Evolutionary conservation across 305 asterid species (phyloP).

Genomic region (Andrographis paniculata): DNA sequence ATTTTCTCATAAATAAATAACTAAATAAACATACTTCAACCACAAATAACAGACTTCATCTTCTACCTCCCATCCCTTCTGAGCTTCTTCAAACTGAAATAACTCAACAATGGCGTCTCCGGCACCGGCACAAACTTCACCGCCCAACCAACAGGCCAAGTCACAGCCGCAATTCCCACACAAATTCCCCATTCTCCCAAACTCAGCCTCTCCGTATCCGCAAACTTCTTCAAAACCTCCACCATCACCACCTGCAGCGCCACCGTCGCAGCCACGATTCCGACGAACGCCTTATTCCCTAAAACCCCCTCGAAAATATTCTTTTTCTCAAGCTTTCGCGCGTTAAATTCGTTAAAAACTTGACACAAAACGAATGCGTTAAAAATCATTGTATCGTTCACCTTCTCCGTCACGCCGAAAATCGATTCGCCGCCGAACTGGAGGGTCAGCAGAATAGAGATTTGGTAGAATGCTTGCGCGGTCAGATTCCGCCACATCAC

Average conservation of each 20-base stretch:
- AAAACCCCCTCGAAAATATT: conserved; percentile 52
- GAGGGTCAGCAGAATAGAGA: conserved; percentile 31
- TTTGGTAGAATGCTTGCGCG: conserved; percentile 51
- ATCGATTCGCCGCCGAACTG: conserved; percentile 47
- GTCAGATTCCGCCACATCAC: conserved; percentile 60
- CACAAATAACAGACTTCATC: conserved; percentile 7
- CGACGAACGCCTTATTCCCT: conserved; percentile 42
- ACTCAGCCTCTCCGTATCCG: conserved; percentile 53
- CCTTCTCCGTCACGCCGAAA: conserved; percentile 24
- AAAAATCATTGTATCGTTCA: conserved; percentile 53
- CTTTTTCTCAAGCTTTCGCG: conserved; percentile 49
- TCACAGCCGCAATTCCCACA: conserved; percentile 38
- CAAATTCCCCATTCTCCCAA: conserved; percentile 64
- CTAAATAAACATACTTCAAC: too few species aligned
- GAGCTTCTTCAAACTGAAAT: too few species aligned
- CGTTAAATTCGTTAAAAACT: conserved; percentile 64
- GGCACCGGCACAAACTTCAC: conserved; percentile 52
- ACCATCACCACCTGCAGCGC: conserved; percentile 58
- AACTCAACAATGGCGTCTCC: conserved; percentile 30
- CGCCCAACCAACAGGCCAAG: conserved; percentile 60
- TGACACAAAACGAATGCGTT: conserved; percentile 62
- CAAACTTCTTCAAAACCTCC: conserved; percentile 56
- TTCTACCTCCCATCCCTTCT: too few species aligned
- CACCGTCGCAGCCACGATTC: conserved; percentile 41
- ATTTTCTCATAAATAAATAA: too few species aligned